Base-by-base conservation (phyloP, 2,329 filamentous ascomycete genomes). In the Xylaria sp. region DNA sequence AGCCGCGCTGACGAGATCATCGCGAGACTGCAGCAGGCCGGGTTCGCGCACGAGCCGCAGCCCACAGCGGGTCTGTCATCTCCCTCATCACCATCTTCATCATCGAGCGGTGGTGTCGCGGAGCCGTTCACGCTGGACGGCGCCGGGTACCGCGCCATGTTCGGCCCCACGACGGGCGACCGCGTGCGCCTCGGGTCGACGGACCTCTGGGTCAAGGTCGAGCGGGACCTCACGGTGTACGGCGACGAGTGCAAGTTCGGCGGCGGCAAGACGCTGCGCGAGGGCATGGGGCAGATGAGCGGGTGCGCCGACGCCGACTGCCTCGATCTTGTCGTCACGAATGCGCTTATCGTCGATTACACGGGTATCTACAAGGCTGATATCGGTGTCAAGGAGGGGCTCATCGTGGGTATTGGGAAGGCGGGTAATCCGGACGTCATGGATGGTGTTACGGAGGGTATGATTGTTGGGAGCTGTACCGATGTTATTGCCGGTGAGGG, bases 361-460 rank as follows among this genome's bases (percentile, higher is more conserved):
- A 91, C 88, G 0, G 95, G 95, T 57, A 97, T 98, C 77, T 97
- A 93, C 85, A 98, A 98, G 83, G 95, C 94, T 6, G 95, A 98
- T 80, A 97, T 98, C 78, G 95, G 95, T 34, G 90, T 98, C 80
- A 97, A 97, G 80, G 82, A 94, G 74, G 94, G 95, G 1, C 79
- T 92, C 48, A 98, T 98, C 76, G 90, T 91, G 34, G 95, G 90
- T 0, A 95, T 98, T 74, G 95, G 95, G 69, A 98, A 98, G 82
- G 94, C 95, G 18, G 95, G 95, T 23, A 98, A 98, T 76, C 95
- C 95, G n/a, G 95, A 98, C 81, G 89, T 97, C 56, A 98, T 98
- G 95, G 91, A 96, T 39, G 93, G 93, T 4, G 93, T 98, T 7
- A 85, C 91, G 68, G 85, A 89, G 0, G 86, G 90, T 65, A 89